A percentile compares a stretch with the other conserved stretches of the same genome.
Conservation (phyloP, 2,329 filamentous ascomycete genomes). For the Madurella fahalii region DNA sequence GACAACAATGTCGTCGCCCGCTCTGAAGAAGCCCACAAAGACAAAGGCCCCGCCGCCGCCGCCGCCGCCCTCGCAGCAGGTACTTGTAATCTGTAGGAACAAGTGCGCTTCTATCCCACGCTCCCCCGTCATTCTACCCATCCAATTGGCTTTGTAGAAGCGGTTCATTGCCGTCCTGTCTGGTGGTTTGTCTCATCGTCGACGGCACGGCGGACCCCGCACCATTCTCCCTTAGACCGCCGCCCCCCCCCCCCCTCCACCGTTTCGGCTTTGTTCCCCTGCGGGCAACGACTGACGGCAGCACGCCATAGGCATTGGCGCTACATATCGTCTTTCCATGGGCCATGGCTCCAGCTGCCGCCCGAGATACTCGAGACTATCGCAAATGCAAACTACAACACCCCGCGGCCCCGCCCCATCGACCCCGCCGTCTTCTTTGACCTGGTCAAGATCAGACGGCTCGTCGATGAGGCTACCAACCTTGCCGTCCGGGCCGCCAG, state of each 20-base stretch:
- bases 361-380: conserved; percentile 74
- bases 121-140: background rate
- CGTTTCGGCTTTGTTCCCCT: background rate
- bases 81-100: conserved; percentile 27
- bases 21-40: conserved; percentile 7
- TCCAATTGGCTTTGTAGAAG: background rate
- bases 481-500: conserved; percentile 74
- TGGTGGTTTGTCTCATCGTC: background rate
- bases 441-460: conserved; percentile 72
- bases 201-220: background rate
- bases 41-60: conserved; percentile 5
- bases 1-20: background rate
- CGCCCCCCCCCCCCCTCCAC: too few relatives aligned
- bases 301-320: conserved; percentile 67
- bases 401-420: conserved; percentile 69
- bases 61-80: conserved; percentile 13
- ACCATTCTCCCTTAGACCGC: too few relatives aligned
- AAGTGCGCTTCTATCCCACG: conserved; percentile 21
- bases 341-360: conserved; percentile 76
- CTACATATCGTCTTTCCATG: conserved; percentile 79
- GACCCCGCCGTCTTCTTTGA: conserved; percentile 81
- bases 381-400: conserved; percentile 74
- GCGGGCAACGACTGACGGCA: background rate
- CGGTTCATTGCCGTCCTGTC: background rate
- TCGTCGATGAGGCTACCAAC: conserved; percentile 75